Evolutionary conservation across 768 basidiomycete species (phyloP), one percentile per base, ranked within the genome.

Genomic region (Steccherinum ochraceum): DNA sequence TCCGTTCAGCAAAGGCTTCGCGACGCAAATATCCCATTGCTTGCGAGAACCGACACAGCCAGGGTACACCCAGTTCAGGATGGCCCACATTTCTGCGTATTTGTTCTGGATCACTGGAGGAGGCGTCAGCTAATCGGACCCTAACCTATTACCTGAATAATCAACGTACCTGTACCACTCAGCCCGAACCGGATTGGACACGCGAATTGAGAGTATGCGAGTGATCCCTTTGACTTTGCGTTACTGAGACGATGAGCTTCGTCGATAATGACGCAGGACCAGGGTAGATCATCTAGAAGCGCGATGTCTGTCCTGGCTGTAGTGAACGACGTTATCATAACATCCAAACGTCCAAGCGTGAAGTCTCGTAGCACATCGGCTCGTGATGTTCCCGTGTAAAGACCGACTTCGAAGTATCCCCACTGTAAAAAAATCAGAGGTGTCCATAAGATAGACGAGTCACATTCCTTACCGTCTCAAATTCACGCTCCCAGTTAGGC

Each of bases 241-340:
- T 93, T 94, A 69, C 97, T 97, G 60, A 95, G 76, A 2, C 81
- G 78, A 64, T 98, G 95, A 0, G 83, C 94, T 66, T 98, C 95
- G 58, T 98, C 95, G 4, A 93, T 82, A 42, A 88, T 75, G 50
- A 92, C 71, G 50, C 81, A 81, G 2, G 81, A 85, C 82, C 80
- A 87, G 7, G 82, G 73, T 43, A 91, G 72, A 43, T 76, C 74
- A 49, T 86, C 80, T 4, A 97, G 70, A 7, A 79, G 55, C 12
- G 79, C 80, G 47, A 93, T 89, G 40, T 89, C 81, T 27, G 71
- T 72, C 2, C 88, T 79, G 0, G 88, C 87, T 20, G 84, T 72
- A 48, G 90, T 89, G 59, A 89, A 84, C 1, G 86, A 83, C 0
- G 84, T 86, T n/a, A 97, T 61, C 2, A 97, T 92, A 94, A 54